Conservation (phyloP, 441 rosid genomes). For the Populus hybrid region DNA sequence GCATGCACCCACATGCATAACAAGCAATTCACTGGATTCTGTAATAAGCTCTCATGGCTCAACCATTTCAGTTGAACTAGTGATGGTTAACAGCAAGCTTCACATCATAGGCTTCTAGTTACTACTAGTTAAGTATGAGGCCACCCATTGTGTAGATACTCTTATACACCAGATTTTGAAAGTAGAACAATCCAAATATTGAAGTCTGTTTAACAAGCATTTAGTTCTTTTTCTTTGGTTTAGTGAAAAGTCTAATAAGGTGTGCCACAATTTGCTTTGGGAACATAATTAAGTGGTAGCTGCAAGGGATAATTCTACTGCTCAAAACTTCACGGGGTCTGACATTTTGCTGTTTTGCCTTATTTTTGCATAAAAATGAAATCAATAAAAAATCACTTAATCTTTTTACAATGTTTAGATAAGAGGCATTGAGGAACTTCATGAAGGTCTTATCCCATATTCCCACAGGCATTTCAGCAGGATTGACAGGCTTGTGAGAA, state of each 20-base stretch:
- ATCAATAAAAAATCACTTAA: background rate
- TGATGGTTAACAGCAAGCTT: background rate
- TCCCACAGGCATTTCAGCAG: conserved; percentile 87
- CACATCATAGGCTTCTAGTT: background rate
- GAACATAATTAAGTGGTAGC: too few species aligned
- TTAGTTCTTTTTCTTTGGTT: too few species aligned
- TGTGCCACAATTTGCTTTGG: too few species aligned
- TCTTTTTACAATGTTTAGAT: conserved; percentile 36
- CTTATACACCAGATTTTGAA: too few species aligned
- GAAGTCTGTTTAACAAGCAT: too few species aligned
- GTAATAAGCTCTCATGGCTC: background rate
- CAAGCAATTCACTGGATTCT: background rate
- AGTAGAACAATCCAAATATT: too few species aligned
- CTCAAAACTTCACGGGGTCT: too few species aligned
- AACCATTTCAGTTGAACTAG: background rate
- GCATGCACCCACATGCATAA: background rate
- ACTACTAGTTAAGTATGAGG: background rate
- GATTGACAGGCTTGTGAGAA: conserved; percentile 81
- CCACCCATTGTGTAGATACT: too few species aligned
- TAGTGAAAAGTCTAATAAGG: too few species aligned
- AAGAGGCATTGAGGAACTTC: conserved; percentile 70
- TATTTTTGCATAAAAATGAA: background rate
- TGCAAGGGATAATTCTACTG: too few species aligned
- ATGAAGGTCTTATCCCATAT: conserved; percentile 88
- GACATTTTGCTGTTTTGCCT: background rate